These are phyloP conservation scores for Alternaria conjuncta DNA, from an alignment of 2,329 filamentous ascomycete genomes.

Conservation along the genomic window DNA sequence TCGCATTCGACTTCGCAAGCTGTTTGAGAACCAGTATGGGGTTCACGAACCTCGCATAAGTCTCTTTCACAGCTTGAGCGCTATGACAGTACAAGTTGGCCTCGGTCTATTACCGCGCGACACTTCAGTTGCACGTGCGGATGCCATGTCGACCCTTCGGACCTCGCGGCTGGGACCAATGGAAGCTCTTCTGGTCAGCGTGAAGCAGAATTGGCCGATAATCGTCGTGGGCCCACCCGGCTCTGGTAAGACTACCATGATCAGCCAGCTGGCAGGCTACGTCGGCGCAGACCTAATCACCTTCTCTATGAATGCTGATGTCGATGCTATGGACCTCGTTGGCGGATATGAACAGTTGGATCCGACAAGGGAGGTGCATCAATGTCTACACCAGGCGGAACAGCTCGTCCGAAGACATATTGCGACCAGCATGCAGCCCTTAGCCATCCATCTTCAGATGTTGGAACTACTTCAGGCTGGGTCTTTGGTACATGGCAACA, in stretches of 20 bases:
- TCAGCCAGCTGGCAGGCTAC: conserved; percentile 80
- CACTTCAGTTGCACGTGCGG: conserved; percentile 38
- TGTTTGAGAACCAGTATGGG: conserved; percentile 73
- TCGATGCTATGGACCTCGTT: conserved; percentile 96
- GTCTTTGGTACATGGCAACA: background rate
- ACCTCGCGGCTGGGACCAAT: conserved; percentile 70
- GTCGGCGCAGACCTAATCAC: conserved; percentile 78
- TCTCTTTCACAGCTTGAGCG: conserved; percentile 74
- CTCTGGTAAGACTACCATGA: conserved; percentile 81
- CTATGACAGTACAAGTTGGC: conserved; percentile 76
- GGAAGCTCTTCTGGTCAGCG: conserved; percentile 85
- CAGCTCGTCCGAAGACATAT: conserved; percentile 57
- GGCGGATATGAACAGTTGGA: conserved; percentile 97
- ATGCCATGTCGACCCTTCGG: conserved; percentile 24
- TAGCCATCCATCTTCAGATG: conserved; percentile 17
- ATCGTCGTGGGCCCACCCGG: conserved; percentile 87
- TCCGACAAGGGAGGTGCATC: conserved; percentile 72
- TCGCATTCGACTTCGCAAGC: conserved; percentile 65
- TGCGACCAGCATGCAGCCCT: conserved; percentile 13
- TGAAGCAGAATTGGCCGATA: conserved; percentile 85
- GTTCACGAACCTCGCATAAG: conserved; percentile 40
- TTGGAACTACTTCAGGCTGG: conserved; percentile 28
- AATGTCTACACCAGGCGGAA: conserved; percentile 62
- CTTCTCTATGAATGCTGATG: conserved; percentile 90
- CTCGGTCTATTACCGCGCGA: conserved; percentile 73